Conservation (phyloP, 2,329 filamentous ascomycete species). For the Scedosporium dehoogii region DNA sequence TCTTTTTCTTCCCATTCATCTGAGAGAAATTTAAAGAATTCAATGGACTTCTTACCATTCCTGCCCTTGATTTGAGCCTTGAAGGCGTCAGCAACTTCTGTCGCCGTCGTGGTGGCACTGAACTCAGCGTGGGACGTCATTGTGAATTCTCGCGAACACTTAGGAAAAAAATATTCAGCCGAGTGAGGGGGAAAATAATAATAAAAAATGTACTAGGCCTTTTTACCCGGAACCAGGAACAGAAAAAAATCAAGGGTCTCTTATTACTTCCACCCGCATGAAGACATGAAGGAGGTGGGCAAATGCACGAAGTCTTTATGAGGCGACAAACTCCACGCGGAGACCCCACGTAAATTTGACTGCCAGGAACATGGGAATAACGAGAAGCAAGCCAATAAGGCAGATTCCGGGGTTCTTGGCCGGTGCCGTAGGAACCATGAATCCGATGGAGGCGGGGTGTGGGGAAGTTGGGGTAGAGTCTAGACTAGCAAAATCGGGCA, state of each 20-base stretch:
- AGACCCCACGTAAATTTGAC: neutral
- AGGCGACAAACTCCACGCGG: neutral
- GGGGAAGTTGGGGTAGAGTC: neutral
- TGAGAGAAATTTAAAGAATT: neutral
- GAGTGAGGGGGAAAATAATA: neutral
- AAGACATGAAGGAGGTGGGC: neutral
- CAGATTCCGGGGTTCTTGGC: neutral
- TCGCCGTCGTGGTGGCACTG: slow-evolving; percentile 12
- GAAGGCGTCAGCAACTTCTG: slow-evolving; percentile 19
- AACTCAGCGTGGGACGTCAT: slow-evolving; percentile 3
- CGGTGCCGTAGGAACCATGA: neutral
- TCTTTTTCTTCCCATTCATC: neutral
- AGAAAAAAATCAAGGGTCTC: neutral
- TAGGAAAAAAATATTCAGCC: neutral
- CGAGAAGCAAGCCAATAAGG: neutral
- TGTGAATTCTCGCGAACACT: neutral
- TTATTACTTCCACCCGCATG: neutral
- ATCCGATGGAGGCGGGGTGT: neutral
- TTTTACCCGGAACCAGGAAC: neutral
- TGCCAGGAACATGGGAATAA: neutral
- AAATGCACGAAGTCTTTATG: neutral
- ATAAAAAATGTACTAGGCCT: neutral
- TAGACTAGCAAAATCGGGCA: neutral
- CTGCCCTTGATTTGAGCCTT: slow-evolving; percentile 23
- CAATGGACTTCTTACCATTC: slow-evolving; percentile 9